phyloP scores from a whole-genome alignment of 2,329 filamentous ascomycete species.

The Acrocalymma vagum region DNA sequence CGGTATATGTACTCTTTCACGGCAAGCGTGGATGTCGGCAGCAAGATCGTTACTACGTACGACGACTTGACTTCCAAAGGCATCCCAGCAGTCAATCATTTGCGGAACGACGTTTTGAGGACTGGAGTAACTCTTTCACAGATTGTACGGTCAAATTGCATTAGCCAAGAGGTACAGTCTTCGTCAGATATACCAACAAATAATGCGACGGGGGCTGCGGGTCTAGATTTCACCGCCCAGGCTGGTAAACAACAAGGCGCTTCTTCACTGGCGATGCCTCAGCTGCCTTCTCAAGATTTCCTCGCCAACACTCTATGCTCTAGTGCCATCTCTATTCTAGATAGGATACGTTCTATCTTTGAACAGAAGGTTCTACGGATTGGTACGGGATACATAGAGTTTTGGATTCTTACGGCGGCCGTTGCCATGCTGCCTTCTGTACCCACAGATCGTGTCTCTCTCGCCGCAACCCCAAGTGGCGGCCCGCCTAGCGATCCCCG shows the following conservation, averaged over 20 bases:
- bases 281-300: conserved; percentile 34
- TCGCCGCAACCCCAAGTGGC: conserved; percentile 17
- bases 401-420: conserved; percentile 41
- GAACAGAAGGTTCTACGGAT: conserved; percentile 45
- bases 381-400: conserved; percentile 47
- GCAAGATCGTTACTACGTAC: conserved; percentile 32
- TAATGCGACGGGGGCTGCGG: too few relatives aligned
- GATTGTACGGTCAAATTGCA: conserved; percentile 36
- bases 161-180: conserved; percentile 10
- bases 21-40: conserved; percentile 36
- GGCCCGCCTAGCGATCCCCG: conserved; percentile 17
- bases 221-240: conserved; percentile 13
- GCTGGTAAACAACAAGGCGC: conserved; percentile 9
- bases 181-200: conserved; percentile 6
- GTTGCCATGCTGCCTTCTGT: conserved; percentile 38
- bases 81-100: conserved; percentile 30
- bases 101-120: conserved; percentile 41
- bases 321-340: conserved; percentile 37
- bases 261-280: conserved; percentile 18
- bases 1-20: conserved; percentile 44
- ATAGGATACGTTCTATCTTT: conserved; percentile 36
- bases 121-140: conserved; percentile 34
- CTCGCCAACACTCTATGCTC: conserved; percentile 32
- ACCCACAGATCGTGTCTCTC: too few relatives aligned
- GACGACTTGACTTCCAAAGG: conserved; percentile 29